A percentile compares a stretch with the other conserved stretches of the same genome.
Conservation (phyloP, 2,329 filamentous ascomycete species). For the Ophiognomonia clavigignenti-juglandacearum region DNA sequence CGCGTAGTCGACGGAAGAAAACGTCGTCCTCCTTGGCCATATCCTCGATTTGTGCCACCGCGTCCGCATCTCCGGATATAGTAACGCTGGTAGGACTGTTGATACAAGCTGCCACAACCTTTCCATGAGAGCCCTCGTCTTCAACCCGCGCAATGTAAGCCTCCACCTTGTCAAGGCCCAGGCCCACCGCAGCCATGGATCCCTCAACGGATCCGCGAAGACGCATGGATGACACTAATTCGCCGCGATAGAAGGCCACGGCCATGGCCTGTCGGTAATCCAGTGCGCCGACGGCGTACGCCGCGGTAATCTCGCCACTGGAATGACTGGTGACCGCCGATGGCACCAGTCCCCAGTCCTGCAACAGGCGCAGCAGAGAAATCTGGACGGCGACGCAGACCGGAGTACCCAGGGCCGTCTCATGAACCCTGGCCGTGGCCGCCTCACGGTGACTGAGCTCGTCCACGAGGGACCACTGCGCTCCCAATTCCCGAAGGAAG, state of each 20-base stretch:
- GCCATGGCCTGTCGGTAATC: background rate
- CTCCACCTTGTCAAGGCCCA: background rate
- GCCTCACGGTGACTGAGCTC: slow-evolving; percentile 16
- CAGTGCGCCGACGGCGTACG: slow-evolving; percentile 27
- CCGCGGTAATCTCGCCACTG: slow-evolving; percentile 35
- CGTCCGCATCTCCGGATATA: slow-evolving; percentile 25
- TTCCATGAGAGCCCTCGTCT: background rate
- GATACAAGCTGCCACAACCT: slow-evolving; percentile 8
- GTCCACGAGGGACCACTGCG: slow-evolving; percentile 18
- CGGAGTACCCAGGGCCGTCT: slow-evolving; percentile 29
- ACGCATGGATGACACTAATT: too few species aligned
- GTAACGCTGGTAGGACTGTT: slow-evolving; percentile 27
- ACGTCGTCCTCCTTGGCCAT: slow-evolving; percentile 21
- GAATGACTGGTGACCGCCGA: slow-evolving; percentile 32
- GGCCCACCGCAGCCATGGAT: background rate
- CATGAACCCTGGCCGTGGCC: slow-evolving; percentile 21
- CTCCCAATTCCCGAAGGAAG: slow-evolving; percentile 18
- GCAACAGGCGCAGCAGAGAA: slow-evolving; percentile 32
- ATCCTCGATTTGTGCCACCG: slow-evolving; percentile 21
- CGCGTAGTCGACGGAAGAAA: slow-evolving; percentile 23
- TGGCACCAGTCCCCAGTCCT: slow-evolving; percentile 25
- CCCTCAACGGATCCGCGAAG: slow-evolving; percentile 9
- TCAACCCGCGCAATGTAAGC: background rate
- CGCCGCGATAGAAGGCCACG: background rate
- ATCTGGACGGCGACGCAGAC: slow-evolving; percentile 44